phyloP scores from a whole-genome alignment of 345 rosid genomes.

The Viola odorata region DNA sequence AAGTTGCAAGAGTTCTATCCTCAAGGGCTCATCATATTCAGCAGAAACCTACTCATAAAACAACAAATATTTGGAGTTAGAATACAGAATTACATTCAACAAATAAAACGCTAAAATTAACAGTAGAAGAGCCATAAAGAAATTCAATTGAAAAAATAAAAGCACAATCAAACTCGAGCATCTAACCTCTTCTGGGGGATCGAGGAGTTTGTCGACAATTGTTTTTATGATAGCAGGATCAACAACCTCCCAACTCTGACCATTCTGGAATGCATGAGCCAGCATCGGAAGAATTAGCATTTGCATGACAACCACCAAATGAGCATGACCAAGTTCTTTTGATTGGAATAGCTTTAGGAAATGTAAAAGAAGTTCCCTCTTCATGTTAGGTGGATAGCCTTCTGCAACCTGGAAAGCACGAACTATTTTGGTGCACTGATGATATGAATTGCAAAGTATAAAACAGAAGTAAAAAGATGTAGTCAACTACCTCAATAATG shows the following conservation, averaged over 20 bases:
- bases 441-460: background rate
- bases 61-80: constrained; percentile 12
- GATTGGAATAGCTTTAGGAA: constrained; percentile 87
- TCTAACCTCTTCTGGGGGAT: constrained; percentile 98
- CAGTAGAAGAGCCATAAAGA: background rate
- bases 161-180: background rate
- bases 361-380: constrained; percentile 79
- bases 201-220: constrained; percentile 96
- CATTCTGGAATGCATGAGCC: constrained; percentile 87
- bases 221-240: constrained; percentile 81
- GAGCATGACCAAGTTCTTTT: constrained; percentile 89
- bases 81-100: background rate
- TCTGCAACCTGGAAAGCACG: constrained; percentile 70
- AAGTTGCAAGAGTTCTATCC: constrained; percentile 96
- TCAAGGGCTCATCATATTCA: constrained; percentile 90
- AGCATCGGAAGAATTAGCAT: constrained; percentile 99
- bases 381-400: constrained; percentile 80
- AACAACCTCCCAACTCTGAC: constrained; percentile 92
- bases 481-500: constrained; percentile 73
- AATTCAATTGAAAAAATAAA: constrained; percentile 2
- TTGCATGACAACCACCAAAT: constrained; percentile 94
- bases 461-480: background rate
- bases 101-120: background rate
- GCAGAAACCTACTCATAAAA: constrained; percentile 70
- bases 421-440: background rate